Base-by-base conservation (phyloP, 2,329 filamentous ascomycete species). In the Orbilia oligospora region DNA sequence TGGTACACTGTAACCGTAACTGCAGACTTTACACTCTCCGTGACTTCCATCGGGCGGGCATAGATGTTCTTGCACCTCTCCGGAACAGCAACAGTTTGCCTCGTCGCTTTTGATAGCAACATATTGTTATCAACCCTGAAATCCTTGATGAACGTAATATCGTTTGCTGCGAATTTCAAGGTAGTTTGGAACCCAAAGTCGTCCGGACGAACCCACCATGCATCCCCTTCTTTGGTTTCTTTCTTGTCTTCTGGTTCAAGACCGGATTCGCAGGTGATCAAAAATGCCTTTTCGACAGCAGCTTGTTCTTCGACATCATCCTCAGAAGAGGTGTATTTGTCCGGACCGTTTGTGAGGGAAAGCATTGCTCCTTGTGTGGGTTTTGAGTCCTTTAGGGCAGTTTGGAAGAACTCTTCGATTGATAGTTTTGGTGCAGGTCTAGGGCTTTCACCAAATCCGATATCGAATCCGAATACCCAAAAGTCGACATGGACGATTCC, bases 401-500 rank as follows among this genome's bases (percentile, higher is more conserved):
- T 56, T 12, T 56, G 27, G 9, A 12, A 56, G n/a, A 56, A 56
- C 30, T 56, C 53, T 12, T 56, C 53, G 1, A 56, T 4, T 2
- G 27, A 30, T 12, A 56, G 53, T 16, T 36, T 38, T 18, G 53
- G 53, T 14, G n/a, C n/a, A n/a, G n/a, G n/a, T n/a, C n/a, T n/a
- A n/a, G n/a, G n/a, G n/a, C n/a, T n/a, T n/a, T n/a, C n/a, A n/a
- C 83, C 83, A 68, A 83, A 83, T 49, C 76, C 14, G 44, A 83
- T 81, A 53, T 81, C 63, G 71, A 83, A 83, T 41, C 80, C 56
- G 48, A 82, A 51, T 56, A 85, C 80, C 81, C 81, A 81, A 79
- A 84, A 81, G 76, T 84, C 80, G 65, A 84, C 82, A 61, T 84
- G 81, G 12, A 83, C 83, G 4, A 18, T 64, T 4, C 83, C 83